These are phyloP conservation scores for Aspergillus intermedius DNA, from an alignment of 2,329 filamentous ascomycete species.

Conservation along the genomic window DNA sequence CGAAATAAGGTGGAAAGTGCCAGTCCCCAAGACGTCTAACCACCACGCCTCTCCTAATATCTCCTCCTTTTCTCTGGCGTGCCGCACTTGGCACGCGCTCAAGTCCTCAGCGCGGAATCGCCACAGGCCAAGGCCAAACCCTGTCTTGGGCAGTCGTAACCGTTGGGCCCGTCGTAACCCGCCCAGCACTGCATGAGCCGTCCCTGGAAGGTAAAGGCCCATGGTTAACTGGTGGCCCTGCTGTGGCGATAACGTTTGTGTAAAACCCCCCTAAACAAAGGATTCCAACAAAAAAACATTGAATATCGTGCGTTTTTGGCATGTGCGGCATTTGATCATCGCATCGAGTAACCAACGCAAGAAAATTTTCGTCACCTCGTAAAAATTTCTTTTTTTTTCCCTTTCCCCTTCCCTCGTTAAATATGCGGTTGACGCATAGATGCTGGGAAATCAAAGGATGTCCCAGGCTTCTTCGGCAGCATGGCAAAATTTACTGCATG, in stretches of 20 bases:
- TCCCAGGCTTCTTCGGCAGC: constrained; percentile 95
- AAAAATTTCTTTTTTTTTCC: background rate
- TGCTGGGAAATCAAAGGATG: constrained; percentile 60
- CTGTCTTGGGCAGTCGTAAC: no score
- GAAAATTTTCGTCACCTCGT: constrained; percentile 28
- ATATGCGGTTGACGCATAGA: background rate
- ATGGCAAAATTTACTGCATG: constrained; percentile 99
- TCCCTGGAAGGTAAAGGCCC: no score
- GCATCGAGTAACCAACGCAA: constrained; percentile 4
- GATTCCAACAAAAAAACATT: background rate
- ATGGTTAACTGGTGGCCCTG: no score
- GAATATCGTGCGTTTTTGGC: background rate
- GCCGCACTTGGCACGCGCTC: no score
- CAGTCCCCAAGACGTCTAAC: background rate
- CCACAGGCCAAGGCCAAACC: no score
- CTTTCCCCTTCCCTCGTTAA: background rate
- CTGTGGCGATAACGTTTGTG: background rate
- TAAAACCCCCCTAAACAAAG: background rate
- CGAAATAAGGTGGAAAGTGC: background rate
- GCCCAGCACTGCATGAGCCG: no score
- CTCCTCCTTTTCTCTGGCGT: no score
- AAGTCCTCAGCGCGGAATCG: no score
- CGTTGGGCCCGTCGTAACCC: no score
- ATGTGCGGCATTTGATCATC: constrained; percentile 10
- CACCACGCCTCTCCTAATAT: no score